Evolutionary conservation across 1,284 basidiomycete genomes (phyloP).

Genomic region (Apiotrichum porosum): DNA sequence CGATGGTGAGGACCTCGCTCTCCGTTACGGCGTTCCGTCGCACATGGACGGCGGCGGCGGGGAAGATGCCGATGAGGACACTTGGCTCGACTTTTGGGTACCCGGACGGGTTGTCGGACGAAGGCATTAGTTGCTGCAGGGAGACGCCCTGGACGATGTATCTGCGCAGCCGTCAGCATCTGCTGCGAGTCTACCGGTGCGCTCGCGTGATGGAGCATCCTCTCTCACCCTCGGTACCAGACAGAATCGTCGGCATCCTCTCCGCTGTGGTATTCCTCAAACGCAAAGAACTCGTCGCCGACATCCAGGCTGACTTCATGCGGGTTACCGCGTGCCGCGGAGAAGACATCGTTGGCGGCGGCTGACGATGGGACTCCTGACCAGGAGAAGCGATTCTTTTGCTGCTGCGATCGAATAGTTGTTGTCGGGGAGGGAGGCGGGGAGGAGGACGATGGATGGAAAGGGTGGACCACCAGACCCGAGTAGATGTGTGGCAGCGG

Average conservation of each 20-base stretch:
- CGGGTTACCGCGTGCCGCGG: conserved; percentile 25
- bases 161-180: conserved; percentile 47
- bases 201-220: too few species aligned
- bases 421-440: conserved; percentile 18
- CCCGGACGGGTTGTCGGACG: conserved; percentile 6
- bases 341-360: conserved; percentile 9
- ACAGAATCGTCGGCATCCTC: conserved; percentile 57
- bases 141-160: conserved; percentile 80
- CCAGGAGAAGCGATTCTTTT: conserved; percentile 30
- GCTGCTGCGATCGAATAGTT: conserved; percentile 9
- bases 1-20: conserved; percentile 72
- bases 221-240: conserved; percentile 77
- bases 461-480: conserved; percentile 41
- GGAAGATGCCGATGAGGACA: conserved; percentile 94
- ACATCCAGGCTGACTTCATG: conserved; percentile 53
- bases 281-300: conserved; percentile 94
- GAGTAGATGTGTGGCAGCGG: conserved; percentile 44
- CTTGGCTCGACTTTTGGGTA: conserved; percentile 55
- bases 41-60: conserved; percentile 80
- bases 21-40: conserved; percentile 85
- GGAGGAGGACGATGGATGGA: conserved; percentile 28
- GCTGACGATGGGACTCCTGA: conserved; percentile 16
- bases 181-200: not conserved
- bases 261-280: conserved; percentile 67
- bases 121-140: conserved; percentile 56